Evolutionary conservation across 1,284 basidiomycete species (phyloP).

Genomic region (Ganoderma leucocontextum): DNA sequence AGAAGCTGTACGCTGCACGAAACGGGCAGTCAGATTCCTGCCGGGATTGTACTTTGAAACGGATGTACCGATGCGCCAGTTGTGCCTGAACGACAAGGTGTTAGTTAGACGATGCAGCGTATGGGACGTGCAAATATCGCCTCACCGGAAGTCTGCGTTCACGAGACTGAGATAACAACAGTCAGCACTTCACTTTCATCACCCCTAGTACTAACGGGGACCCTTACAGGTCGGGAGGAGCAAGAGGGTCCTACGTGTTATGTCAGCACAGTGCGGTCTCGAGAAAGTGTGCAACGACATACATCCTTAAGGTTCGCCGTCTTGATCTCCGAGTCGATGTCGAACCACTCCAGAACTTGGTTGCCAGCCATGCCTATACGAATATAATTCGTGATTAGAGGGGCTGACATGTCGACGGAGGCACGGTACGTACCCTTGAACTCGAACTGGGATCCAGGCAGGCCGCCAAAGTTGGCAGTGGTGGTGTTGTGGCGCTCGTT

Average conservation of each 20-base stretch:
- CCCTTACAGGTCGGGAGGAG: conserved; percentile 64
- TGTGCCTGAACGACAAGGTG: conserved; percentile 43
- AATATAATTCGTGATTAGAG: neutral
- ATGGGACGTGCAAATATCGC: neutral
- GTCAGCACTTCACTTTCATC: neutral
- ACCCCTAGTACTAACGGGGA: neutral
- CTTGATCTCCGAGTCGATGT: conserved; percentile 71
- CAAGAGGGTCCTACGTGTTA: conserved; percentile 58
- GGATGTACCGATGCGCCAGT: conserved; percentile 58
- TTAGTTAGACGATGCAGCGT: neutral
- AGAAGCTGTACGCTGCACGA: conserved; percentile 38
- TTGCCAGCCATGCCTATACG: conserved; percentile 66
- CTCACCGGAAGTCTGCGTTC: conserved; percentile 56
- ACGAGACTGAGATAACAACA: conserved; percentile 50
- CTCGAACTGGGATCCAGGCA: conserved; percentile 58
- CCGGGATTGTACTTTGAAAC: neutral
- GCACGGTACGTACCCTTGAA: conserved; percentile 57
- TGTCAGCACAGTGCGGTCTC: neutral
- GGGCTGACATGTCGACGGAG: neutral
- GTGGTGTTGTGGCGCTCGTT: conserved; percentile 63
- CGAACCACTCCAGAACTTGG: conserved; percentile 70
- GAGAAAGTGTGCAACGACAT: conserved; percentile 33
- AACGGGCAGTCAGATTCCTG: neutral
- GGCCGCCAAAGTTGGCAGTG: conserved; percentile 68
- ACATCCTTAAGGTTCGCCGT: conserved; percentile 65